Base-by-base conservation (phyloP, 2,329 filamentous ascomycete genomes). In the Diaporthe humulicola region DNA sequence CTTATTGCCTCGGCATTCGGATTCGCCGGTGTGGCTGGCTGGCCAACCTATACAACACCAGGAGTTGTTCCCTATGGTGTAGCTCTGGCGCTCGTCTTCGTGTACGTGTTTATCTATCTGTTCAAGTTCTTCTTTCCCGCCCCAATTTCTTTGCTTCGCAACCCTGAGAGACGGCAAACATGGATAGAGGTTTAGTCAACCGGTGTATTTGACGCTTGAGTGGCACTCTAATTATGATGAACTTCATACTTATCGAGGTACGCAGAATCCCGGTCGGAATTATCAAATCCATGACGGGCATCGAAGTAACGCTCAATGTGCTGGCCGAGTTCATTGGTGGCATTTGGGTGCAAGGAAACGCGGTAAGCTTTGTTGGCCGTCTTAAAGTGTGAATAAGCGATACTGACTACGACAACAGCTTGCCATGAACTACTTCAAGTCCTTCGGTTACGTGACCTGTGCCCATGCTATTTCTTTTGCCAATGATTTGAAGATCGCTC, bases 381-480 rank as follows among this genome's bases (percentile, higher is more conserved):
- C 12, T 1, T 12, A 15, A n/a, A 22, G n/a, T 38, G 12, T 10
- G 4, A 28, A 17, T 1, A 8, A 25, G 12, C 22, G 3, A 15
- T 38, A 38, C 61, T 67, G 8, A 67, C 22, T 17, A 3, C 22
- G 4, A 52, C 15, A 25, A 28, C 5, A 67, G 61, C 77, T 87
- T n/a, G 85, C 83, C 57, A 85, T 87, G 82, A 86, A 84, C 79
- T 87, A 84, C 78, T 87, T 88, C 81, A 88, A 88, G 81, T 83
- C 0, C 78, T 71, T 78, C 45, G 61, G 61, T 8, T 67, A 67
- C 75, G 78, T 83, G 9, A 81, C 82, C 1, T 88, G 86, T 70
- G 86, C 87, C 0, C 87, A 89, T 76, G 87, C 88, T n/a, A 82
- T 90, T 30, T 84, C 84, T 79, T 90, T 89, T 79, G 85, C 83